Evolutionary conservation across 1,284 basidiomycete genomes (phyloP), one percentile per base, ranked within the genome.

Genomic region (Malassezia obtusa): DNA sequence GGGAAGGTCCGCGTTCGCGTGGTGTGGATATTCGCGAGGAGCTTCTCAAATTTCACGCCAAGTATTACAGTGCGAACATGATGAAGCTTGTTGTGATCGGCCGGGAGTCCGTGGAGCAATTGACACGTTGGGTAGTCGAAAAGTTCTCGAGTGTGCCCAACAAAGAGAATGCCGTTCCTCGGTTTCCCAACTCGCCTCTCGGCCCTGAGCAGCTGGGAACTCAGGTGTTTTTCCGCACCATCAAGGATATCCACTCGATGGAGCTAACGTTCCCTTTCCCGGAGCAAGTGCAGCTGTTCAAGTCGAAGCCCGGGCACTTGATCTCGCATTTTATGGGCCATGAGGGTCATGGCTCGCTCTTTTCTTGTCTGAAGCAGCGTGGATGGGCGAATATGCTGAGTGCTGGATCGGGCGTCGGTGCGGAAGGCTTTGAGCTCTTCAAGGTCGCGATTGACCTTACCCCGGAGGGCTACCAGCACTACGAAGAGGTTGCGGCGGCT

Each of bases 1-100:
- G 84, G 65, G 81, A 82, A 15, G 68, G 74, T 21, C 80, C 80
- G 24, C 76, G 75, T 49, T 64, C 65, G 25, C 69, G 74, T 28
- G 91, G 90, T 4, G 79, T 86, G 45, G 91, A 98, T 75, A 91
- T 88, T 1, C 82, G 94, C 51, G 81, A 87, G 50, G 81, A 94
- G 68, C 78, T 99, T 57, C 83, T 98, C 54, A 85, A 92, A 75
- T 99, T 95, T 89, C 96, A 92, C 87, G 79, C 78, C 49, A 80
- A 82, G 61, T 85, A 95, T 73, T 99, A 99, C 75, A 92, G 87
- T 63, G 89, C 94, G 5, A 85, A 87, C 71, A 79, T 91, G 49
- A 96, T 96, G 91, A 85, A 85, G 65, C 76, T 99, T 33, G 88
- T 85, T 60, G 81, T 99, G 17, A 79, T 94, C 31, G 90, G 91